A percentile compares a stretch with the other conserved stretches of the same genome.
Conservation (phyloP, 371 early-diverging fungal genomes). For the Mortierella sp. region DNA sequence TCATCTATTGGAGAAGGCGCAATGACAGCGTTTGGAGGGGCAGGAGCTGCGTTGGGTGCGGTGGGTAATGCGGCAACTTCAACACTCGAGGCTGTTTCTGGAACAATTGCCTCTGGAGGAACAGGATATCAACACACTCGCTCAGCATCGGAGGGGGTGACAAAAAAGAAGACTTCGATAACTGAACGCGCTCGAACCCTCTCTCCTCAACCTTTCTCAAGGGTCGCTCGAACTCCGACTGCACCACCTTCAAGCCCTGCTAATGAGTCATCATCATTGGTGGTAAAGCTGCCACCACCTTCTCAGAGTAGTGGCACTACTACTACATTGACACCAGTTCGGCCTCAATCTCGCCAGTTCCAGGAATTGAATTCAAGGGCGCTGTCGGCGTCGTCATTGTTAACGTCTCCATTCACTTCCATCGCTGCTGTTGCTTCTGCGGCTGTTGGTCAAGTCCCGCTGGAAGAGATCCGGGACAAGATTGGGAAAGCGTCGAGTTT, state of each 20-base stretch:
- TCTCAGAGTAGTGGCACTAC: neutral
- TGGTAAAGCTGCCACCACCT: slow-evolving; percentile 14
- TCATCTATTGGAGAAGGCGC: slow-evolving; percentile 47
- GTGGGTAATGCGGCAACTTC: slow-evolving; percentile 38
- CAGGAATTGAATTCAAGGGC: slow-evolving; percentile 1
- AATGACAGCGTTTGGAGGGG: slow-evolving; percentile 40
- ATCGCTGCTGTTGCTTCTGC: slow-evolving; percentile 42
- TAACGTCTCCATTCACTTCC: slow-evolving; percentile 37
- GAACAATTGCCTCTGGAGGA: neutral
- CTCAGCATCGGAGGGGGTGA: slow-evolving; percentile 25
- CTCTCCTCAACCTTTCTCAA: neutral
- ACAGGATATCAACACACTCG: slow-evolving; percentile 13
- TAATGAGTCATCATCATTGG: neutral
- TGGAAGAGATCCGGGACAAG: slow-evolving; percentile 43
- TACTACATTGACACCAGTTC: neutral
- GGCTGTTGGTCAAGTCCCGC: slow-evolving; percentile 29
- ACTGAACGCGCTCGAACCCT: neutral
- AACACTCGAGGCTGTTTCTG: slow-evolving; percentile 39
- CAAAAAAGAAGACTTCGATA: neutral
- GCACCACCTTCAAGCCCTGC: neutral
- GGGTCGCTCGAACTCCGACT: neutral
- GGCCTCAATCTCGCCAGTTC: slow-evolving; percentile 17
- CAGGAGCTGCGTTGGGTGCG: slow-evolving; percentile 43
- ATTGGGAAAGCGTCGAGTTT: slow-evolving; percentile 42
- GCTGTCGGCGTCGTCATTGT: slow-evolving; percentile 13